Evolutionary conservation across 352 stramenopile genomes (phyloP).

Genomic region (Phytophthora tentaculata): DNA sequence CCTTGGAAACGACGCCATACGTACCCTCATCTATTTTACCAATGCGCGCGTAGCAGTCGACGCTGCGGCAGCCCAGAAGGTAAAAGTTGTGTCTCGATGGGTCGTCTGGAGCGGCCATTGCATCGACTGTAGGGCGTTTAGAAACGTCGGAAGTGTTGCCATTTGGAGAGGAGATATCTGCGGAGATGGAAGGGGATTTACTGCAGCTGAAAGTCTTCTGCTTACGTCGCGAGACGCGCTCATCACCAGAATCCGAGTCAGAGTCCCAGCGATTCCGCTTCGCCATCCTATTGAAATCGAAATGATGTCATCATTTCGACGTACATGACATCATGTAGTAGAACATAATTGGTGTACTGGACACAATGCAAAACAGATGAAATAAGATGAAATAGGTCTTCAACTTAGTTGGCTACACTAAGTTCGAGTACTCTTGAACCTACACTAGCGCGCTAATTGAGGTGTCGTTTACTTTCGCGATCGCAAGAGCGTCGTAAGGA

Average conservation of each 20-base stretch:
- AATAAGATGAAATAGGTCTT: background rate
- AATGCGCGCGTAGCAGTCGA: conserved; percentile 95
- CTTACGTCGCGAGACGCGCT: conserved; percentile 22
- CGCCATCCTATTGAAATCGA: conserved; percentile 15
- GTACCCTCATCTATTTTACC: conserved; percentile 96
- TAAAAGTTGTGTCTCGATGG: conserved; percentile 71
- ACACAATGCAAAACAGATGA: background rate
- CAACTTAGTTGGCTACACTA: no score
- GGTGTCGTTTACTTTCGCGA: conserved; percentile 11
- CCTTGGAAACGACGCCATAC: conserved; percentile 97
- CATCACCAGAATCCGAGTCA: conserved; percentile 61
- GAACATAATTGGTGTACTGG: background rate
- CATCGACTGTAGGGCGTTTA: conserved; percentile 4
- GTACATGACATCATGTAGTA: no score
- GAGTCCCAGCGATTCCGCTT: conserved; percentile 81
- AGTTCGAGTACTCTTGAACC: conserved; percentile 3
- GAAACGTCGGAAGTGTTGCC: background rate
- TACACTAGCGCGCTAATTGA: background rate
- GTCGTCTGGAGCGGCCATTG: conserved; percentile 11
- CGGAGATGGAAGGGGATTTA: background rate
- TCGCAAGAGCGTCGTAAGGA: conserved; percentile 21
- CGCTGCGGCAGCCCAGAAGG: conserved; percentile 91
- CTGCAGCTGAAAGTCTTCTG: background rate
- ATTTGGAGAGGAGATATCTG: conserved; percentile 9
- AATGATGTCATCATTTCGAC: no score